Conservation (phyloP, 2,329 filamentous ascomycete genomes). For the Plectosphaerella sp. region DNA sequence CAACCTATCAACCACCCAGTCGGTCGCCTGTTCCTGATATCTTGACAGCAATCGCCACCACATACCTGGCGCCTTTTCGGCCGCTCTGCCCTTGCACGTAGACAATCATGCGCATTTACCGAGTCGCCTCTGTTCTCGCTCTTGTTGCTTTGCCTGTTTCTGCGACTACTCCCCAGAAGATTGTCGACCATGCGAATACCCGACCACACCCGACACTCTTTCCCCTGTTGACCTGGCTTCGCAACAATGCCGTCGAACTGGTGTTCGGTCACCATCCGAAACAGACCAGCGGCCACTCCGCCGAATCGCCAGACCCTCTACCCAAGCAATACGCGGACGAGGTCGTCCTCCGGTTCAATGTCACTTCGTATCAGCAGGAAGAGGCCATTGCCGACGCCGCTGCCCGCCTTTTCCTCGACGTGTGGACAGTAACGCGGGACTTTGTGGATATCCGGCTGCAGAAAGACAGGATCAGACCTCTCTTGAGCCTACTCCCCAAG, state of each 20-base stretch:
- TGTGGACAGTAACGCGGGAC: slow-evolving; percentile 80
- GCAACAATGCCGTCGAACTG: slow-evolving; percentile 44
- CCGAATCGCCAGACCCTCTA: slow-evolving; percentile 40
- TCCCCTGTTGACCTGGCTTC: slow-evolving; percentile 44
- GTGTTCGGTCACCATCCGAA: slow-evolving; percentile 42
- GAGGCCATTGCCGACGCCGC: slow-evolving; percentile 67
- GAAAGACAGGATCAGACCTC: slow-evolving; percentile 69
- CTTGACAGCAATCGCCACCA: too few species aligned
- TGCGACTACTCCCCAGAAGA: not conserved
- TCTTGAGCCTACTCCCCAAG: slow-evolving; percentile 72
- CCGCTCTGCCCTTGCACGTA: too few species aligned
- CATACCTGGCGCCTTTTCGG: too few species aligned
- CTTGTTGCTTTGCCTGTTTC: not conserved
- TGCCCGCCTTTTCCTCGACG: slow-evolving; percentile 74
- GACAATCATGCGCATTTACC: not conserved
- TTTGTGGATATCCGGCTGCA: slow-evolving; percentile 83
- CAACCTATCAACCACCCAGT: too few species aligned
- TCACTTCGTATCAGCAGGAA: slow-evolving; percentile 66
- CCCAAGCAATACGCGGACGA: slow-evolving; percentile 65
- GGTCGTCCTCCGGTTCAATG: slow-evolving; percentile 84
- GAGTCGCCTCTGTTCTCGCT: not conserved
- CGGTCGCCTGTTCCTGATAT: too few species aligned
- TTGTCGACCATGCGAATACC: not conserved
- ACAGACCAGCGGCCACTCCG: slow-evolving; percentile 21
- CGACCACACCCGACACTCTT: slow-evolving; percentile 24